phyloP scores from a whole-genome alignment of 495 filamentous ascomycete species.

The Penicillium canescens region DNA sequence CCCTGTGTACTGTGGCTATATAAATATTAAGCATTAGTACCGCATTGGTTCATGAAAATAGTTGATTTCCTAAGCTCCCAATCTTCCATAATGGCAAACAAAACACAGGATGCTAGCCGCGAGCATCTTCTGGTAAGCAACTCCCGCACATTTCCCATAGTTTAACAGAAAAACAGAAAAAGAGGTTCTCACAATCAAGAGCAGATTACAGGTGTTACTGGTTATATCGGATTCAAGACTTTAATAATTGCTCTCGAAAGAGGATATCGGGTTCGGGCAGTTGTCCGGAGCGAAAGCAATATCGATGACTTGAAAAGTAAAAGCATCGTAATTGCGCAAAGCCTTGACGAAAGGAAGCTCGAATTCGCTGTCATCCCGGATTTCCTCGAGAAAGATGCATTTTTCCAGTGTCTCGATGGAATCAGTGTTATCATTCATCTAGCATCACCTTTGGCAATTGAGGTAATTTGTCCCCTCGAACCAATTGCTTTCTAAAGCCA shows the following conservation, averaged over 20 bases:
- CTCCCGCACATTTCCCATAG: neutral
- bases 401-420: conserved; percentile 22
- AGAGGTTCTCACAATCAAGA: neutral
- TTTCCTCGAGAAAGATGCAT: conserved; percentile 23
- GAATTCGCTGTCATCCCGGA: conserved; percentile 20
- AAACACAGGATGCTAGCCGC: neutral
- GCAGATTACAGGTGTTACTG: conserved; percentile 27
- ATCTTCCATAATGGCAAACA: neutral
- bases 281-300: conserved; percentile 20
- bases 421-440: conserved; percentile 33
- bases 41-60: too few species aligned
- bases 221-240: conserved; percentile 32
- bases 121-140: neutral
- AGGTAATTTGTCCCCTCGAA: neutral
- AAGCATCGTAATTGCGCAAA: neutral
- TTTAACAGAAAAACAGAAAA: neutral
- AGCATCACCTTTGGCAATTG: conserved; percentile 28
- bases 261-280: conserved; percentile 26
- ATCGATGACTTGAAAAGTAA: conserved; percentile 19
- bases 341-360: neutral
- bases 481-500: neutral
- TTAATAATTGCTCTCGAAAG: conserved; percentile 22
- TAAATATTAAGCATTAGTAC: neutral
- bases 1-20: neutral
- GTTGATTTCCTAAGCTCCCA: too few species aligned